Conservation (phyloP, 805 yeast genomes). For the Kluyveromyces siamensis region DNA sequence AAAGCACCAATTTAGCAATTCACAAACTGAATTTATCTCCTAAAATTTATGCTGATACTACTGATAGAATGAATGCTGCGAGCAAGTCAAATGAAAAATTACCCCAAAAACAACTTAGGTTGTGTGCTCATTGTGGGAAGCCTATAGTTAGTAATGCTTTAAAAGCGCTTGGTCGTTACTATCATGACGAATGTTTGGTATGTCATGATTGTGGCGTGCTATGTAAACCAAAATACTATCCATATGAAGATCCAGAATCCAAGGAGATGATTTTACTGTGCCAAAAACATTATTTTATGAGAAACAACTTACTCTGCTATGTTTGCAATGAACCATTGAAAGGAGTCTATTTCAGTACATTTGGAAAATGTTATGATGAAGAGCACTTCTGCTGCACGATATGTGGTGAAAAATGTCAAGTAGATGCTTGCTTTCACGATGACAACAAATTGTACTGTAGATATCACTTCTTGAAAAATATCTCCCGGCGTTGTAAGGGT, state of each 20-base stretch:
- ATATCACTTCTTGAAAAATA: constrained; percentile 77
- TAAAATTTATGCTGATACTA: not conserved
- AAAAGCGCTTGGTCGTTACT: constrained; percentile 70
- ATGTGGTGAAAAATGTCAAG: constrained; percentile 78
- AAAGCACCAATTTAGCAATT: not conserved
- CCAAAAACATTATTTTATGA: constrained; percentile 84
- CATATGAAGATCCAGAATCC: constrained; percentile 44
- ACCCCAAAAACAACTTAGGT: constrained; percentile 16
- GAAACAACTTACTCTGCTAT: constrained; percentile 77
- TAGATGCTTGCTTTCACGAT: constrained; percentile 88
- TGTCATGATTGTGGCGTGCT: constrained; percentile 78
- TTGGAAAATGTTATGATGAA: constrained; percentile 84
- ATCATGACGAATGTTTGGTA: constrained; percentile 79
- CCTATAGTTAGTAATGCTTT: constrained; percentile 69
- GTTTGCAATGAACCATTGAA: constrained; percentile 79
- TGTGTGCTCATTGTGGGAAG: constrained; percentile 45
- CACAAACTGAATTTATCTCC: not conserved
- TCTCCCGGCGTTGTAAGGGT: constrained; percentile 88
- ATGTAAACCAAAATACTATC: constrained; percentile 84
- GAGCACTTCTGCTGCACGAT: constrained; percentile 91
- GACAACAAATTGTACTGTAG: constrained; percentile 79
- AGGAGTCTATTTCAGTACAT: constrained; percentile 90
- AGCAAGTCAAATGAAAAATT: not conserved
- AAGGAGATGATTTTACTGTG: constrained; percentile 58
- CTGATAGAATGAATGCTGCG: not conserved